Percentiles rank a stretch among this genome's conserved stretches.
Evolutionary conservation across 2,329 filamentous ascomycete genomes (phyloP).

Genomic region (Mycosphaerella sp.): DNA sequence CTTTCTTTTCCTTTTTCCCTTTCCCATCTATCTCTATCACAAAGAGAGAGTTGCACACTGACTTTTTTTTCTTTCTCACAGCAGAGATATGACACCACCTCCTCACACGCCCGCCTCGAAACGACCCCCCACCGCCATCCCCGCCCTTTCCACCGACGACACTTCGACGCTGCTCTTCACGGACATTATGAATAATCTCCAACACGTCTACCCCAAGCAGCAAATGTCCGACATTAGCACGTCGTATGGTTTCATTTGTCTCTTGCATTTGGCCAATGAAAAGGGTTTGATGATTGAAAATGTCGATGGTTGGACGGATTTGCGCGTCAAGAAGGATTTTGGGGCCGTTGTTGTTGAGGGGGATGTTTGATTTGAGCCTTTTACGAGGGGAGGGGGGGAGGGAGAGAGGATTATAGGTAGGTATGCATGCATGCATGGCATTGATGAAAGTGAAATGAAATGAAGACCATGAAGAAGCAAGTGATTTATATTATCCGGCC

Average conservation of each 20-base stretch:
- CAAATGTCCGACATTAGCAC: constrained; percentile 93
- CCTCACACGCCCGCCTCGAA: constrained; percentile 11
- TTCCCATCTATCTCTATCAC: no score
- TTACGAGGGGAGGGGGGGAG: no score
- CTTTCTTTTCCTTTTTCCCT: not conserved
- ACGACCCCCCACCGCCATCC: constrained; percentile 19
- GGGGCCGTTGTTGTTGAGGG: constrained; percentile 24
- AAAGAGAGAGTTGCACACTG: not conserved
- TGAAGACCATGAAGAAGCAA: not conserved
- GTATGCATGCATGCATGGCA: not conserved
- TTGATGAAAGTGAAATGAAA: not conserved
- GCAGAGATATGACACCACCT: constrained; percentile 8
- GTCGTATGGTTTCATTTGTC: constrained; percentile 84
- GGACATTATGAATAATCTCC: constrained; percentile 80
- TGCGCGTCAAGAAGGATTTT: constrained; percentile 44
- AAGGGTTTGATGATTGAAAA: constrained; percentile 75
- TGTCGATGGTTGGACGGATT: constrained; percentile 45
- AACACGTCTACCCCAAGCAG: constrained; percentile 76
- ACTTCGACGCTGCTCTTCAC: constrained; percentile 70
- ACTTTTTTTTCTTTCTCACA: not conserved
- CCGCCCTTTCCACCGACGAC: constrained; percentile 32
- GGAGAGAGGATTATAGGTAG: no score
- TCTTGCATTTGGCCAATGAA: constrained; percentile 87
- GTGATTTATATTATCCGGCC: no score
- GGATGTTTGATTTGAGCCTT: constrained; percentile 6